These are phyloP conservation scores for Diophrys sp. DNA, from an alignment of 73 alveolate species.

Conservation along the genomic window DNA sequence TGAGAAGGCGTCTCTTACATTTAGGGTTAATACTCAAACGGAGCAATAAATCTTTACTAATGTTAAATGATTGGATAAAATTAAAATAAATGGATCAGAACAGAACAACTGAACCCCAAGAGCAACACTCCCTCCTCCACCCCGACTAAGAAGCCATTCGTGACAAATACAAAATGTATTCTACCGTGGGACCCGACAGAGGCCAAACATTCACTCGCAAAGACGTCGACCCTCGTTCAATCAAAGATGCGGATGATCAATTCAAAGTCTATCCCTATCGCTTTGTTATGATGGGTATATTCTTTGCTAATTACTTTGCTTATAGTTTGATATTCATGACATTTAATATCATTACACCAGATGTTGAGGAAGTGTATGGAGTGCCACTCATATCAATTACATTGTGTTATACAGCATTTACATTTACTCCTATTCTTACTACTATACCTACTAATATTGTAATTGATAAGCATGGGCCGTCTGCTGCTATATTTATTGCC, in stretches of 20 bases:
- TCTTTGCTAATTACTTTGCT: neutral
- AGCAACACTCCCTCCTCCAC: too few species aligned
- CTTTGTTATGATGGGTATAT: neutral
- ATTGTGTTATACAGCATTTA: neutral
- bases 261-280: neutral
- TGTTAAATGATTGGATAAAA: too few species aligned
- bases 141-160: too few species aligned
- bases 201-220: too few species aligned
- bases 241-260: neutral
- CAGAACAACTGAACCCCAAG: too few species aligned
- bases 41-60: too few species aligned
- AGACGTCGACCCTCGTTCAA: neutral
- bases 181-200: too few species aligned
- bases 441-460: slow-evolving; percentile 6
- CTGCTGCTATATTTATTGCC: slow-evolving; percentile 9
- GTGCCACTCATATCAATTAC: neutral
- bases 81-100: too few species aligned
- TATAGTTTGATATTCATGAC: neutral
- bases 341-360: neutral
- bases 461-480: slow-evolving; percentile 10
- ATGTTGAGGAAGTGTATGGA: neutral
- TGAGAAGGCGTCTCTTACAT: too few species aligned
- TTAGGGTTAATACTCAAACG: too few species aligned
- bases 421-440: neutral
- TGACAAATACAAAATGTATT: too few species aligned